Percentiles rank a stretch among this genome's conserved stretches.
Evolutionary conservation across 306 rosid species (phyloP).

Genomic region (Ammopiptanthus mongolicus): DNA sequence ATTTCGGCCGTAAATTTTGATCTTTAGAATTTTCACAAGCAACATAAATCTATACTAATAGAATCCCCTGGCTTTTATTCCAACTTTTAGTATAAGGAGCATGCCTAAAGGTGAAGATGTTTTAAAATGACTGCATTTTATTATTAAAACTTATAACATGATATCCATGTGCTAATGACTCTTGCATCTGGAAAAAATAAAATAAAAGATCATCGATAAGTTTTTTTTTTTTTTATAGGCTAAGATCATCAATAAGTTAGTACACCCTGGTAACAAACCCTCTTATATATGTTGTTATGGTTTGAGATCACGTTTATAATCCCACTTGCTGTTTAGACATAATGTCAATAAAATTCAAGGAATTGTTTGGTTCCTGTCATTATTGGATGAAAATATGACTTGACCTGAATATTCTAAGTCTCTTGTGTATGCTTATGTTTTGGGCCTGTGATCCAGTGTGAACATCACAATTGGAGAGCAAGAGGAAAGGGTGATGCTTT

Average conservation of each 20-base stretch:
- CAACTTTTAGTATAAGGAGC: neutral
- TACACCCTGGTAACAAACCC: neutral
- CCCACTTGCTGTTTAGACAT: neutral
- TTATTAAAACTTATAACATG: neutral
- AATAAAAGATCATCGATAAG: too few relatives aligned
- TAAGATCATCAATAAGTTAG: neutral
- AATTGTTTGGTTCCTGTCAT: neutral
- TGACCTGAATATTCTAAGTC: conserved; percentile 17
- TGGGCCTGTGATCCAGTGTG: conserved; percentile 41
- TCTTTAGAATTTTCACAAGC: neutral
- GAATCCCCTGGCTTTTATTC: neutral
- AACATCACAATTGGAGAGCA: conserved; percentile 52
- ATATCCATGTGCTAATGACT: neutral
- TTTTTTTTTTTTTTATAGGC: too few relatives aligned
- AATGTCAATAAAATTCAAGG: neutral
- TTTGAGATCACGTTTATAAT: neutral
- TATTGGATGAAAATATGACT: conserved; percentile 6
- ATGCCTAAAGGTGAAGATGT: neutral
- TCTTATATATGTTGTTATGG: neutral
- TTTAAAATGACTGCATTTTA: neutral
- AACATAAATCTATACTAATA: neutral
- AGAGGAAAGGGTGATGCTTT: conserved; percentile 77
- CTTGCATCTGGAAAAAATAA: neutral
- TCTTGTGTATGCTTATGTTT: neutral
- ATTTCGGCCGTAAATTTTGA: neutral